These are phyloP conservation scores for Talaromyces sp. DNA, from an alignment of 2,329 filamentous ascomycete genomes.

Conservation along the genomic window DNA sequence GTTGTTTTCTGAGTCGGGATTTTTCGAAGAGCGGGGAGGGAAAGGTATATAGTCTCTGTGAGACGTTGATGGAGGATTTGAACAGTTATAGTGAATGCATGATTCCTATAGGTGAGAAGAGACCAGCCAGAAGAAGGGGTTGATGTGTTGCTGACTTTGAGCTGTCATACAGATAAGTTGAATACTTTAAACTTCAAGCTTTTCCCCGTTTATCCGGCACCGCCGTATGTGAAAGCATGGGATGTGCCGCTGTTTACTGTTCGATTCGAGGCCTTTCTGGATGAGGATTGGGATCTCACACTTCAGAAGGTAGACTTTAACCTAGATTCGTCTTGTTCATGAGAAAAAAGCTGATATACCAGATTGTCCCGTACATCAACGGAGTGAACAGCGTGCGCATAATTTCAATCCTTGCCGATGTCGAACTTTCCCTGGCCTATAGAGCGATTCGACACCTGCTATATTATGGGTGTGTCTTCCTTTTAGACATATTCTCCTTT, in stretches of 20 bases:
- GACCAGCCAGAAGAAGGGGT: neutral
- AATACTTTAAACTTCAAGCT: constrained; percentile 97
- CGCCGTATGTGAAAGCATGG: constrained; percentile 74
- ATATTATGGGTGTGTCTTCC: constrained; percentile 84
- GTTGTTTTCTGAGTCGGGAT: constrained; percentile 61
- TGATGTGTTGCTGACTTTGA: constrained; percentile 6
- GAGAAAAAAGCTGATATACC: neutral
- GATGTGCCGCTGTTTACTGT: constrained; percentile 79
- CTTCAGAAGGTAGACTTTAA: constrained; percentile 41
- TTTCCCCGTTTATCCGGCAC: constrained; percentile 74
- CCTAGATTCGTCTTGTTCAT: neutral
- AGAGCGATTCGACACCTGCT: constrained; percentile 83
- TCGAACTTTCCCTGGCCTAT: constrained; percentile 78
- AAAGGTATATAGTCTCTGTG: constrained; percentile 65
- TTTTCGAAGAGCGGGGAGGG: constrained; percentile 43
- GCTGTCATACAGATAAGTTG: constrained; percentile 64
- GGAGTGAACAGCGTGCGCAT: constrained; percentile 84
- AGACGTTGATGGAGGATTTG: constrained; percentile 83
- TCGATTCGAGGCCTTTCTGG: constrained; percentile 47
- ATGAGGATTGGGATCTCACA: constrained; percentile 52
- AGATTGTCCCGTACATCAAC: constrained; percentile 81
- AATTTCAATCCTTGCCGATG: constrained; percentile 78
- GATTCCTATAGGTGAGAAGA: constrained; percentile 78
- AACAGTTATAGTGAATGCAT: constrained; percentile 98
- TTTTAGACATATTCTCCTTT: constrained; percentile 95